Conservation (phyloP, 2,329 filamentous ascomycete genomes). For the Ceratocystis harringtonii region DNA sequence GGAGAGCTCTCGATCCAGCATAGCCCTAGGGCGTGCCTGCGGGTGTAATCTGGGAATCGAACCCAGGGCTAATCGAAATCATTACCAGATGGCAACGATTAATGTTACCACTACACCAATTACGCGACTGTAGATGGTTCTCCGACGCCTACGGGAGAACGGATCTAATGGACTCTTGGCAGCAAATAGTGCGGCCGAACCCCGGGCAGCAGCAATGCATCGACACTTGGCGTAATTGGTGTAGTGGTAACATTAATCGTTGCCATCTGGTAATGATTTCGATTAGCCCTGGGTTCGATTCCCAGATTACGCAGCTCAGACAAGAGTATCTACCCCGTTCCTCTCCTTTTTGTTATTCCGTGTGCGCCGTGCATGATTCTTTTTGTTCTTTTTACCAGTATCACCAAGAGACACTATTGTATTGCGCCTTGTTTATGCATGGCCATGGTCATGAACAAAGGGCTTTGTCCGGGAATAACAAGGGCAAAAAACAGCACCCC, state of each 20-base stretch:
- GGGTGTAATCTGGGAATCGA: slow-evolving; percentile 6
- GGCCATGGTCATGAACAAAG: background rate
- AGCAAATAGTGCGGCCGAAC: background rate
- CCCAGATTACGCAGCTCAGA: background rate
- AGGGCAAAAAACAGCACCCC: background rate
- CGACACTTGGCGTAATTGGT: background rate
- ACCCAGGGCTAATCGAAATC: slow-evolving; percentile 6
- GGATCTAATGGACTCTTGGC: background rate
- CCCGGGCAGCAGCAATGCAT: background rate
- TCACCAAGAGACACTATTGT: background rate
- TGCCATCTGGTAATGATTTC: background rate
- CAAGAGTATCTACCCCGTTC: background rate
- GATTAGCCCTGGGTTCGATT: slow-evolving; percentile 6
- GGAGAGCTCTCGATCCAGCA: no score
- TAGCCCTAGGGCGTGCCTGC: no score
- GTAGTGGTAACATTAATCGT: slow-evolving; percentile 7
- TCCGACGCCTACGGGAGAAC: no score
- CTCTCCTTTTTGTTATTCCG: background rate
- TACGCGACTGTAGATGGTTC: background rate
- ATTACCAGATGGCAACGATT: background rate
- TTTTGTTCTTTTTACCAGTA: background rate
- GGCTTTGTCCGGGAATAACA: background rate
- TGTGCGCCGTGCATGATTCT: background rate
- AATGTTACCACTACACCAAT: slow-evolving; percentile 7
- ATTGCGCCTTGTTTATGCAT: background rate